Evolutionary conservation across 129 eudicot species (phyloP), one percentile per base, ranked within the genome.

Genomic region (Smallanthus sonchifolius): DNA sequence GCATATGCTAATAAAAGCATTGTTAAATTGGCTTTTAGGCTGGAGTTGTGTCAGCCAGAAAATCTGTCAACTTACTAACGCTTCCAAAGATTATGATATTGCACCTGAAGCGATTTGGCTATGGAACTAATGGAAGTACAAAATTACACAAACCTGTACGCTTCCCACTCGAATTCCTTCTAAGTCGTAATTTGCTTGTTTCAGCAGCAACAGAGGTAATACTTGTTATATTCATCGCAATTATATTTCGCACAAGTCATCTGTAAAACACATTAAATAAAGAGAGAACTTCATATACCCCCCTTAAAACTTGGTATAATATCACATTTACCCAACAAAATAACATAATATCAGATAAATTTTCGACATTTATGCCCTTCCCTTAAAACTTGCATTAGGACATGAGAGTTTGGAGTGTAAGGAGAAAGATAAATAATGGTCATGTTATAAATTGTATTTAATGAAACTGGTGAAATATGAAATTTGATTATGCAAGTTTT

Each of bases 101-200:
- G 76, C 98, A 94, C 67, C 79, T 94, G 30, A 94, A 86, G 91
- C 86, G 98, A 34, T 94, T 94, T 74, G 81, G 92, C 57, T 94
- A 88, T 75, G 91, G 91, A 77, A 86, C 80, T 70, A 82, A 83
- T 65, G 98, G 98, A 75, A 94, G 98, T 80, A 86, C 91, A 67
- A 94, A 94, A 65, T 45, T 94, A 83, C 93, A 84, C 70, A 90
- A 94, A 80, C 80, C 96, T 67, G 86, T 94, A 20, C 89, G 75
- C 61, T 90, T 94, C 80, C 96, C 98, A 60, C 93, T 88, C 75
- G 93, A 90, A 67, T 77, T 94, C 38, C 77, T 80, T 32, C 73
- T 94, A 34, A 80, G 79, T 72, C 96, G 96, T 39, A 91, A 94
- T 69, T 75, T 94, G 67, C 89, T 90, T 69, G 89, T 78, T 80